phyloP scores from a whole-genome alignment of 306 rosid genomes.

The Quercus aquifolioides region DNA sequence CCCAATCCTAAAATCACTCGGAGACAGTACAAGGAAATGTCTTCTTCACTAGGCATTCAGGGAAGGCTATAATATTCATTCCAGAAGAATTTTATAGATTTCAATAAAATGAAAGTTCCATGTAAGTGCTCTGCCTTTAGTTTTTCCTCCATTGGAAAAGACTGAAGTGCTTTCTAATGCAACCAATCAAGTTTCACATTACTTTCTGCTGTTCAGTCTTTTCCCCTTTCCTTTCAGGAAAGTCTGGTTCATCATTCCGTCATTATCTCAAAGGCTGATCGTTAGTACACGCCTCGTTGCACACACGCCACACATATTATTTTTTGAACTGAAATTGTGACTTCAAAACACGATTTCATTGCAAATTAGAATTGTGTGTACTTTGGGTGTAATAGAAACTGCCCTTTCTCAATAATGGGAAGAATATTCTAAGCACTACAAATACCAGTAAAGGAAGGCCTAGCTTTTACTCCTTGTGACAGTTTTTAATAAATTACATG shows the following conservation, averaged over 20 bases:
- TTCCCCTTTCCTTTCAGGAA: neutral
- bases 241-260: neutral
- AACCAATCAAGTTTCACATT: neutral
- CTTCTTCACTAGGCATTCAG: neutral
- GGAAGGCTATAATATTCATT: neutral
- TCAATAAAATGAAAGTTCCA: neutral
- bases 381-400: too few relatives aligned
- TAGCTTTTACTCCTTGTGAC: neutral
- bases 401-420: neutral
- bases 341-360: too few relatives aligned
- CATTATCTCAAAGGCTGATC: neutral
- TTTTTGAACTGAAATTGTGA: too few relatives aligned
- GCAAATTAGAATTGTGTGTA: too few relatives aligned
- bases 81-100: neutral
- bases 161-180: neutral
- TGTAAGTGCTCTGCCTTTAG: neutral
- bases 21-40: neutral
- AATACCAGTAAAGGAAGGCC: neutral
- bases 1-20: too few relatives aligned
- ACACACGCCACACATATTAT: too few relatives aligned
- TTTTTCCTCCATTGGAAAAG: neutral
- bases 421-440: neutral
- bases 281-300: too few relatives aligned
- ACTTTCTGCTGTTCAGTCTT: neutral
- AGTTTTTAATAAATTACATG: neutral